A percentile compares a stretch with the other conserved stretches of the same genome.
Evolutionary conservation across 2,329 filamentous ascomycete genomes (phyloP).

Genomic region (Cladophialophora chaetospira): DNA sequence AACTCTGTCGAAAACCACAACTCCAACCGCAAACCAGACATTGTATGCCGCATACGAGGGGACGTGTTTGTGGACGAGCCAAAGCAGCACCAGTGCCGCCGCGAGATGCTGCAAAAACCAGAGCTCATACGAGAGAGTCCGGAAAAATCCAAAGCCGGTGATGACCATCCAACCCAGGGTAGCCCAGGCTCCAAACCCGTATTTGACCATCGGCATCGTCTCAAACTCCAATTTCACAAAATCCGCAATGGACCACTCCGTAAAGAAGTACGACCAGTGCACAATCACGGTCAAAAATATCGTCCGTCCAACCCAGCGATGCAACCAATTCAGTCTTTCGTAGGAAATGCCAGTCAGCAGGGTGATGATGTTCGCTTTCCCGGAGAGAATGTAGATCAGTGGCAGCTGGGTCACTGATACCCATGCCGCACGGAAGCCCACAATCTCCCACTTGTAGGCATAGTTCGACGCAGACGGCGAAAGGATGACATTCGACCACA

Average conservation of each 20-base stretch:
- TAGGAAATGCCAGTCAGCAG: slow-evolving; percentile 52
- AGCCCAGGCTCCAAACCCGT: slow-evolving; percentile 56
- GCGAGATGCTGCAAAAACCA: slow-evolving; percentile 58
- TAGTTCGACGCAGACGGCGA: slow-evolving; percentile 26
- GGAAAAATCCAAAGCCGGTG: slow-evolving; percentile 52
- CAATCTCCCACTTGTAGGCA: slow-evolving; percentile 52
- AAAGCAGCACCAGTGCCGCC: slow-evolving; percentile 53
- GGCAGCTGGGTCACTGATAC: slow-evolving; percentile 58
- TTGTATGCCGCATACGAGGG: slow-evolving; percentile 29
- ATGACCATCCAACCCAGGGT: slow-evolving; percentile 56
- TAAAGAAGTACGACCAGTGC: slow-evolving; percentile 59
- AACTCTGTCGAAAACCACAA: slow-evolving; percentile 26
- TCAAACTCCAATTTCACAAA: slow-evolving; percentile 53
- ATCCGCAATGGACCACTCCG: slow-evolving; percentile 54
- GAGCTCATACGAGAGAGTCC: slow-evolving; percentile 54
- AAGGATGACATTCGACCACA: slow-evolving; percentile 30
- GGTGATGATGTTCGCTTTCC: slow-evolving; percentile 58
- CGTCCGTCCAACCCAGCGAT: slow-evolving; percentile 54
- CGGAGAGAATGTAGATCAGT: slow-evolving; percentile 58
- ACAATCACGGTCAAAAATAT: slow-evolving; percentile 57
- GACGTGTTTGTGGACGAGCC: slow-evolving; percentile 40
- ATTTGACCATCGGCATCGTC: slow-evolving; percentile 52
- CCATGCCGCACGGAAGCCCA: slow-evolving; percentile 59
- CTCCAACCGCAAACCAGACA: slow-evolving; percentile 28
- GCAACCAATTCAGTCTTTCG: slow-evolving; percentile 56